These are phyloP conservation scores for Saturnispora diversa DNA, from an alignment of 805 yeast genomes.

Conservation along the genomic window DNA sequence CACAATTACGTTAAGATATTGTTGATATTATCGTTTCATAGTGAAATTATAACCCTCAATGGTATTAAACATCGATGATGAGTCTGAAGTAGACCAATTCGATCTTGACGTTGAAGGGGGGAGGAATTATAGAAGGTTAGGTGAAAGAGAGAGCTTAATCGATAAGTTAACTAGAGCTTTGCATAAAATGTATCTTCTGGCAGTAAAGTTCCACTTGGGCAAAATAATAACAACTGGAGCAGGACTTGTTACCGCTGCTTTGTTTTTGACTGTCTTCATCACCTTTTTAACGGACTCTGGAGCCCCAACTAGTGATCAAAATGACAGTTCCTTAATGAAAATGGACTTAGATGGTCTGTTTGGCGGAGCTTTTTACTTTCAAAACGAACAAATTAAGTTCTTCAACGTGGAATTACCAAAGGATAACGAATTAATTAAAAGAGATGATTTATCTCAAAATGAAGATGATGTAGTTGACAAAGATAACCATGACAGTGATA, in stretches of 20 bases:
- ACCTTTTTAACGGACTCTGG: not conserved
- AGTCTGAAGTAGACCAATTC: conserved; percentile 18
- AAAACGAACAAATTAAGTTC: conserved; percentile 1
- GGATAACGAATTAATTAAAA: not conserved
- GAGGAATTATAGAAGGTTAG: not conserved
- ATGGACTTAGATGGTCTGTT: conserved; percentile 5
- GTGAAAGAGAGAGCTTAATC: not conserved
- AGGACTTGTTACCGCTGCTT: not conserved
- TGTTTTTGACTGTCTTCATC: not conserved
- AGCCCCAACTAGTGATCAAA: not conserved
- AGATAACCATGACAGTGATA: not conserved
- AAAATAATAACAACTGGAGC: not conserved
- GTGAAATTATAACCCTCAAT: not conserved
- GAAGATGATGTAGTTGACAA: conserved; percentile 4
- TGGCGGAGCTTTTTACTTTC: not conserved
- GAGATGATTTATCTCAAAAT: not conserved
- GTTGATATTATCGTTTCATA: not conserved
- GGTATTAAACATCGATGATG: conserved; percentile 8
- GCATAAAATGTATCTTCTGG: not conserved
- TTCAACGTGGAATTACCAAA: too few species aligned
- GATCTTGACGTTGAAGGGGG: conserved; percentile 19
- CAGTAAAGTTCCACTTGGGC: not conserved
- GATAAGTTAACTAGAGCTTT: not conserved
- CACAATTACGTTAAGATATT: not conserved
- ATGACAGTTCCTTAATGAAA: not conserved